Evolutionary conservation across 495 filamentous ascomycete genomes (phyloP), one percentile per base, ranked within the genome.

Genomic region (Xylaria sp.): DNA sequence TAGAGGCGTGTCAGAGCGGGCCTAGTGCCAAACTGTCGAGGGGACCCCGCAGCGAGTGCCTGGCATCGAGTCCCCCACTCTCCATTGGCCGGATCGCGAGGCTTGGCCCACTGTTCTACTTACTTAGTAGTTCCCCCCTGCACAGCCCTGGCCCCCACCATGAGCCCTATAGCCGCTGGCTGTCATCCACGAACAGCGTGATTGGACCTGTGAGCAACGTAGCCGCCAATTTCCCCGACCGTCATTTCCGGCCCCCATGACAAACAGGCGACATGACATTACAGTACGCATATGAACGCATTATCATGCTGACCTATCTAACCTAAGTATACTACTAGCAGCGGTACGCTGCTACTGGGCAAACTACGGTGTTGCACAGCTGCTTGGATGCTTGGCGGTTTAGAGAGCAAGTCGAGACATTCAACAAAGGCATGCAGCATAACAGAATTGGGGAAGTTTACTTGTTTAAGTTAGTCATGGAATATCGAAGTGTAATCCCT

Each of bases 91-190:
- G 50, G 26, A 48, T 69, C 50, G 68, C 66, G 70, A 74, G 69
- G 21, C 67, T 44, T 1, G 59, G 37, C 21, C 76, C 76, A 71
- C 69, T 72, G 35, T 72, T 69, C 52, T 52, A 55, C 67, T 40
- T n/a, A n/a, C n/a, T n/a, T n/a, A n/a, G n/a, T n/a, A n/a, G n/a
- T n/a, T n/a, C 73, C 55, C 68, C 72, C 63, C 48, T 72, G 55
- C 67, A 71, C 67, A 59, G 64, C 53, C 59, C 70, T 65, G 68
- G 74, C 68, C 68, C 72, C 70, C 70, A 68, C 53, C 12, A 1
- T 12, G 57, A 61, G 67, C 68, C 75, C 57, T 73, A 61, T 77
- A 76, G 71, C 74, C 76, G 74, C 76, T 62, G 59, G 62, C 59
- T 72, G 61, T 67, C 35, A 48, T 46, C 26, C 29, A 44, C 41